Conservation (phyloP, 768 basidiomycete genomes). For the Mycena epipterygia region DNA sequence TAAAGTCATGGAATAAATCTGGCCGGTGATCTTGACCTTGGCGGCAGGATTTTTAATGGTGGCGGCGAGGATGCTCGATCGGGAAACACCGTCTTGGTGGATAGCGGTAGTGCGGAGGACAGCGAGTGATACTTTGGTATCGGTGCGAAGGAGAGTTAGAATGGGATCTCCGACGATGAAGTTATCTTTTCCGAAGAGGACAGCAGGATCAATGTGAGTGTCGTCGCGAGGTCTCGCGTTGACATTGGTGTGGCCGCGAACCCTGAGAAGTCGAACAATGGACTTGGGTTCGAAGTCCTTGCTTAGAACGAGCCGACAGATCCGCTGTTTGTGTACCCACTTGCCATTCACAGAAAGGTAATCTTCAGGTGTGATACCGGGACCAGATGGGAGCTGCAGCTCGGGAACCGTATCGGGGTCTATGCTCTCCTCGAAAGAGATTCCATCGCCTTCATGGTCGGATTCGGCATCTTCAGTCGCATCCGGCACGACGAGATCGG, state of each 20-base stretch:
- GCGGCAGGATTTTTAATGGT: conserved; percentile 24
- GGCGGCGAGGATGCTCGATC: background rate
- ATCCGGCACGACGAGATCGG: background rate
- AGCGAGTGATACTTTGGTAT: background rate
- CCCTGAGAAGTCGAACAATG: conserved; percentile 10
- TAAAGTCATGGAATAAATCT: conserved; percentile 9
- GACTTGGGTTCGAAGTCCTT: conserved; percentile 18
- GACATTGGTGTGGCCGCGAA: conserved; percentile 19
- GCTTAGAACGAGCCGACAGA: conserved; percentile 17
- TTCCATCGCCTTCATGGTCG: conserved; percentile 28
- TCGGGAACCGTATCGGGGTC: conserved; percentile 36
- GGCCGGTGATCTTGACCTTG: conserved; percentile 19
- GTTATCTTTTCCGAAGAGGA: background rate
- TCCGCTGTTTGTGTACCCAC: conserved; percentile 16
- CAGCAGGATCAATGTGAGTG: conserved; percentile 9
- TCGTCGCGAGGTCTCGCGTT: conserved; percentile 8
- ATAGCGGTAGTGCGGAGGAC: conserved; percentile 21
- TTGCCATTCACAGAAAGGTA: conserved; percentile 13
- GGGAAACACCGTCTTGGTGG: conserved; percentile 16
- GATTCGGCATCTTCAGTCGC: conserved; percentile 11
- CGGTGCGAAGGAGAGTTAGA: conserved; percentile 13
- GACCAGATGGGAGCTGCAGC: conserved; percentile 14
- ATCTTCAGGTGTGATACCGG: conserved; percentile 16
- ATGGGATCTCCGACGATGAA: conserved; percentile 22
- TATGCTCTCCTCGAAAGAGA: conserved; percentile 45